Evolutionary conservation across 176 grass and related monocot genomes (phyloP).

Genomic region (Poa pratensis): DNA sequence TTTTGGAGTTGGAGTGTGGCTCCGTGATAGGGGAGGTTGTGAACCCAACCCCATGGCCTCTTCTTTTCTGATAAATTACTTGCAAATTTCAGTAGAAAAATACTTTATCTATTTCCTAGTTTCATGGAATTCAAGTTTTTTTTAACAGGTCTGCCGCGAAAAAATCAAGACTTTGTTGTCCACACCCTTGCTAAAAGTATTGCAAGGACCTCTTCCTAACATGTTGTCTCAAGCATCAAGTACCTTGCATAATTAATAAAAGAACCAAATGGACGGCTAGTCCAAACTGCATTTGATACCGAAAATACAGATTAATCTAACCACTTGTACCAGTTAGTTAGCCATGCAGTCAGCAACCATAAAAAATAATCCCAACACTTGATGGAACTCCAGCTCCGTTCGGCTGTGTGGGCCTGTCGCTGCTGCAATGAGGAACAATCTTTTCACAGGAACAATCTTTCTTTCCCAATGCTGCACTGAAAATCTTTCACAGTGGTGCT

Average conservation of each 20-base stretch:
- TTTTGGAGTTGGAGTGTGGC: neutral
- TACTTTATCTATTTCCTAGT: neutral
- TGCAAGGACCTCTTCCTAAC: neutral
- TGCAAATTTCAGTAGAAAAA: neutral
- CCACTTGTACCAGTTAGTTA: neutral
- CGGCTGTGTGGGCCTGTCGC: conserved; percentile 24
- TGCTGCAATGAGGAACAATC: conserved; percentile 32
- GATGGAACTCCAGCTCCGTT: conserved; percentile 39
- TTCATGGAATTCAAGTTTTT: neutral
- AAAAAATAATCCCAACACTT: neutral
- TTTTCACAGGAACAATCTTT: conserved; percentile 33
- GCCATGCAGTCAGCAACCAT: neutral
- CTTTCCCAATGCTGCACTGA: conserved; percentile 33
- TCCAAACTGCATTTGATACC: conserved; percentile 12
- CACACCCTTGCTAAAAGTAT: neutral
- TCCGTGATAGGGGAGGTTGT: neutral
- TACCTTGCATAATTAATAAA: neutral
- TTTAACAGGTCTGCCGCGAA: neutral
- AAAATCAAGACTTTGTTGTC: neutral
- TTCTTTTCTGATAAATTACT: neutral
- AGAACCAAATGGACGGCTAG: conserved; percentile 7
- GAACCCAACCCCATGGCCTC: neutral
- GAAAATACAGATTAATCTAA: conserved; percentile 4
- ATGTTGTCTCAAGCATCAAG: neutral
- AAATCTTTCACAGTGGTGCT: conserved; percentile 36